A percentile compares a stretch with the other conserved stretches of the same genome.
phyloP scores from a whole-genome alignment of 2,329 filamentous ascomycete species.

The Colletotrichum musicola region DNA sequence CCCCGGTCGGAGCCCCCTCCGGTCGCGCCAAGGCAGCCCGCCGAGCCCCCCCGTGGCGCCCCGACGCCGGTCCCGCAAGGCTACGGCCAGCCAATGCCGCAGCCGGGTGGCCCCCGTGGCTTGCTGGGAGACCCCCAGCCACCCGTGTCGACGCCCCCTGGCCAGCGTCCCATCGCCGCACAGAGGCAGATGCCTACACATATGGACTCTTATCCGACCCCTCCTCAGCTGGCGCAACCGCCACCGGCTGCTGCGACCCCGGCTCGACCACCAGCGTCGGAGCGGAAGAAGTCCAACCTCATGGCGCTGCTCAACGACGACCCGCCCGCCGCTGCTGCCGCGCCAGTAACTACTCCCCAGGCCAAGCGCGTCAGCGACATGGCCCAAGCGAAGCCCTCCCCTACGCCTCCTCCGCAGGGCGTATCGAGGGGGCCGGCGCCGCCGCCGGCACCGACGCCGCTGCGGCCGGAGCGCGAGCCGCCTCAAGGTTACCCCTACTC shows the following conservation, averaged over 20 bases:
- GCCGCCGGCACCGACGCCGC: constrained; percentile 54
- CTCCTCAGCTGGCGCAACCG: constrained; percentile 47
- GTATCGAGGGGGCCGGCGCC: constrained; percentile 56
- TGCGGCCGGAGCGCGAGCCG: constrained; percentile 65
- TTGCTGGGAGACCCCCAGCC: constrained; percentile 55
- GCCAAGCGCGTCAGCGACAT: constrained; percentile 66
- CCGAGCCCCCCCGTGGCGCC: constrained; percentile 56
- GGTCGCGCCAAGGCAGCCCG: constrained; percentile 52
- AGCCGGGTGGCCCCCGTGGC: constrained; percentile 53
- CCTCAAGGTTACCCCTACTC: constrained; percentile 61
- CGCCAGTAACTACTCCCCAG: constrained; percentile 42
- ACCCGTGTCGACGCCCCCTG: constrained; percentile 46
- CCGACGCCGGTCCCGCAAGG: constrained; percentile 49
- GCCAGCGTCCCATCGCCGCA: constrained; percentile 36
- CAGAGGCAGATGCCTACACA: constrained; percentile 48
- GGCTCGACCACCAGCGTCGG: constrained; percentile 55
- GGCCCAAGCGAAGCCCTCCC: constrained; percentile 56
- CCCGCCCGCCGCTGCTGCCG: constrained; percentile 53
- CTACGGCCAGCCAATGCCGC: constrained; percentile 53
- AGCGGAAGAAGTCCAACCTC: constrained; percentile 73
- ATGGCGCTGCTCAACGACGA: constrained; percentile 75
- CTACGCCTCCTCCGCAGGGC: constrained; percentile 63
- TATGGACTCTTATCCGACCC: constrained; percentile 49
- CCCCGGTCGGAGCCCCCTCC: constrained; percentile 57
- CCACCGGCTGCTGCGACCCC: constrained; percentile 55